Evolutionary conservation across 352 stramenopile species (phyloP).

Genomic region (Thalassiosira livingstoniorum): DNA sequence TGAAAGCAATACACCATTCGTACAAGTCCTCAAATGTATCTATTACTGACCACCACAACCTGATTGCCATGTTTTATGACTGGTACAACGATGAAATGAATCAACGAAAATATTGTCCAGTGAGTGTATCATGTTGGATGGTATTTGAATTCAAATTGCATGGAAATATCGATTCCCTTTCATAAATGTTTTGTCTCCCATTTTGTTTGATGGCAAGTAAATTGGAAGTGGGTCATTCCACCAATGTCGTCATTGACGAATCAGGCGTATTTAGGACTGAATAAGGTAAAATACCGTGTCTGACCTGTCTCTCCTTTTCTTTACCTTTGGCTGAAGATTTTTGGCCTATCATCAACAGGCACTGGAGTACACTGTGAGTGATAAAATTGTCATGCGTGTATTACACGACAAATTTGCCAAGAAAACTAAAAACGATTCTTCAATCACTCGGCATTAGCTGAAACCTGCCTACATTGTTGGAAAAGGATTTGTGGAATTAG

Average conservation of each 20-base stretch:
- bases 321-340: no score
- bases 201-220: no score
- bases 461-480: slow-evolving; percentile 33
- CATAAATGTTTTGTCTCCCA: neutral
- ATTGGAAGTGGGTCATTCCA: slow-evolving; percentile 62
- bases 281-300: slow-evolving; percentile 20
- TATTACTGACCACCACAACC: slow-evolving; percentile 49
- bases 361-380: no score
- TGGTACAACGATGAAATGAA: slow-evolving; percentile 49
- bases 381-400: no score
- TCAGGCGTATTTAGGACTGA: slow-evolving; percentile 46
- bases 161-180: neutral
- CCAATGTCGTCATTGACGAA: slow-evolving; percentile 49
- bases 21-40: slow-evolving; percentile 47
- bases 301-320: no score
- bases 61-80: slow-evolving; percentile 53
- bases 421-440: no score
- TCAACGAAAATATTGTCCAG: slow-evolving; percentile 42
- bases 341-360: no score
- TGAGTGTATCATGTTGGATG: neutral
- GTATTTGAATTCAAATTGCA: neutral
- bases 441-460: neutral
- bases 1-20: slow-evolving; percentile 43
- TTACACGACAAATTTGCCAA: no score
- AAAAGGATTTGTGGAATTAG: slow-evolving; percentile 20